phyloP scores from a whole-genome alignment of 129 eudicot species.

The Deinandra increscens region DNA sequence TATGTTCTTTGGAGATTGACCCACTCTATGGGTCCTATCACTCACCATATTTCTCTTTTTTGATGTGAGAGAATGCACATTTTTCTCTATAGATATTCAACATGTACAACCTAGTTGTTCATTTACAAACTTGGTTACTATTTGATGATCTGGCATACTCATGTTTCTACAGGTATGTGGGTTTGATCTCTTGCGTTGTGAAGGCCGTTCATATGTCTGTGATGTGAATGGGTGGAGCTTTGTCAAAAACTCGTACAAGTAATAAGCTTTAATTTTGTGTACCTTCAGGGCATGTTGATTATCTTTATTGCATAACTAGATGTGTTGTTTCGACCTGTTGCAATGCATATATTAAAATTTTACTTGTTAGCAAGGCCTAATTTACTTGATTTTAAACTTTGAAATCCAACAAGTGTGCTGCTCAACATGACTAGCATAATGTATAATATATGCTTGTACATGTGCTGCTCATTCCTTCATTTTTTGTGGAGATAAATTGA shows the following conservation, averaged over 20 bases:
- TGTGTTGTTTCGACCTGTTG: conserved; percentile 16
- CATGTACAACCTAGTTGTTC: conserved; percentile 1
- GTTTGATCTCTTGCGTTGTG: conserved; percentile 94
- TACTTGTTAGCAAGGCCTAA: background rate
- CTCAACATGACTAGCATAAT: conserved; percentile 5
- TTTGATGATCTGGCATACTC: conserved; percentile 20
- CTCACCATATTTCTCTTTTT: background rate
- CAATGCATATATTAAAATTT: conserved; percentile 9
- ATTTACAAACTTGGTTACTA: conserved; percentile 14
- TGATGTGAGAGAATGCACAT: background rate
- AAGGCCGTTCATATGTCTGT: conserved; percentile 93
- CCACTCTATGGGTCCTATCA: no score
- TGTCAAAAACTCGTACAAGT: conserved; percentile 95
- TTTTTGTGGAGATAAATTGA: background rate
- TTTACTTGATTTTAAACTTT: background rate
- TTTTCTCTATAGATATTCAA: background rate
- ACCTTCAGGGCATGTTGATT: background rate
- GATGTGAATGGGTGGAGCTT: conserved; percentile 99
- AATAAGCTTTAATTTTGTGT: conserved; percentile 15
- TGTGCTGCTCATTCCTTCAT: background rate
- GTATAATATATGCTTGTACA: conserved; percentile 12
- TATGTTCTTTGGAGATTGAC: no score
- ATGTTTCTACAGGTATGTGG: conserved; percentile 80
- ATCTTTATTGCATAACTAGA: background rate
- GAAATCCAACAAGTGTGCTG: background rate